A percentile compares a stretch with the other conserved stretches of the same genome.
phyloP scores from a whole-genome alignment of 208 protist species.

The Trypanosoma melophagium region DNA sequence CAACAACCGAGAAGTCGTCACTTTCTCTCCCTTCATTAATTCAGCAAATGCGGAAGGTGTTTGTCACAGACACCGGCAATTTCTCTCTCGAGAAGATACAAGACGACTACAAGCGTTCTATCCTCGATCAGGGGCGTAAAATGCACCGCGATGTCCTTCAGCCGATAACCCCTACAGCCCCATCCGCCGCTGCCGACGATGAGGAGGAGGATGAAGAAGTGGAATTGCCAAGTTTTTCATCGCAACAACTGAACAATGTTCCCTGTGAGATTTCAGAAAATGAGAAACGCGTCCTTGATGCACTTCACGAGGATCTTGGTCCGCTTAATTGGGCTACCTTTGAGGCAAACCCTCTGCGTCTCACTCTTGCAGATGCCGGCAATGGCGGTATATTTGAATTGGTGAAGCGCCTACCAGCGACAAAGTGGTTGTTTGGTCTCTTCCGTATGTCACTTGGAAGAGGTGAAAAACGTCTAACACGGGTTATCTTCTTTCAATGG shows the following conservation, averaged over 20 bases:
- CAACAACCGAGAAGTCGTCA: conserved; percentile 58
- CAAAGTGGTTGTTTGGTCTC: conserved; percentile 79
- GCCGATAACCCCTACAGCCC: neutral
- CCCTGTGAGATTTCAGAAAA: conserved; percentile 25
- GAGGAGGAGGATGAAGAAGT: conserved; percentile 21
- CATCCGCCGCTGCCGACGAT: conserved; percentile 15
- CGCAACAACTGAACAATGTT: neutral
- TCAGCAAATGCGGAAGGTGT: conserved; percentile 63
- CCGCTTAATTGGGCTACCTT: conserved; percentile 84
- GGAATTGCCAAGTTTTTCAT: conserved; percentile 5
- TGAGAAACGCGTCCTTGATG: conserved; percentile 46
- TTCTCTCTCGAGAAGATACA: conserved; percentile 80
- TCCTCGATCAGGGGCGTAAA: conserved; percentile 51
- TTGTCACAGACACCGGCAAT: conserved; percentile 70
- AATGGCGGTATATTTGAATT: conserved; percentile 77
- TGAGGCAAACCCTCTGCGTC: conserved; percentile 43
- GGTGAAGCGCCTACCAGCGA: conserved; percentile 63
- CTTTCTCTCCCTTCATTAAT: conserved; percentile 67
- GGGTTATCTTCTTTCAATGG: conserved; percentile 84
- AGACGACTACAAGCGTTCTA: conserved; percentile 60
- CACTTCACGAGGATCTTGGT: conserved; percentile 63
- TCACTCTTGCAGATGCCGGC: conserved; percentile 53
- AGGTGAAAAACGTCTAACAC: conserved; percentile 36
- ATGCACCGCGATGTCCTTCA: conserved; percentile 44
- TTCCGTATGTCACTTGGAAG: conserved; percentile 71